Evolutionary conservation across 2,329 filamentous ascomycete species (phyloP).

Genomic region (Stachybotrys elegans): DNA sequence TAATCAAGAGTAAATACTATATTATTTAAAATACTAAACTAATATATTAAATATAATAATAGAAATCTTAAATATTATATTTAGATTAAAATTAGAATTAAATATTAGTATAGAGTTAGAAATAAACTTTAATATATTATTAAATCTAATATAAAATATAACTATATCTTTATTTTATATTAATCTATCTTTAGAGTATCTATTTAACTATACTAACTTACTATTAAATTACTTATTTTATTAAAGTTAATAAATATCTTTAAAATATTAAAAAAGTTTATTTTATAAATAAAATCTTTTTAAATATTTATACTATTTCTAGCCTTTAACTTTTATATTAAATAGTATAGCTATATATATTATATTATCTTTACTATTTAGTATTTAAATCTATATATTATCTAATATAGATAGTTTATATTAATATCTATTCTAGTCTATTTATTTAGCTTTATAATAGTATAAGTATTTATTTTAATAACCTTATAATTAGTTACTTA

Average conservation of each 20-base stretch:
- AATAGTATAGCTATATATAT: not conserved
- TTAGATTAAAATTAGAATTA: not conserved
- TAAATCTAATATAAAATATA: not conserved
- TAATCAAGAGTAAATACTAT: too few relatives aligned
- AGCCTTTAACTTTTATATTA: not conserved
- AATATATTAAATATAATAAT: not conserved
- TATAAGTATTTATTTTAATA: conserved; percentile 4
- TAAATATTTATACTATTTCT: not conserved
- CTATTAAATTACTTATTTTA: not conserved
- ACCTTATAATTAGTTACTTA: conserved; percentile 2
- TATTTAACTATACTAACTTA: not conserved
- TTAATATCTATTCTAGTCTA: not conserved
- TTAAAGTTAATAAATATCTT: not conserved
- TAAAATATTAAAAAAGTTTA: not conserved
- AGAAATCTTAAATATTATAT: not conserved
- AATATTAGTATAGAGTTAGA: not conserved
- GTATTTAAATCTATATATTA: not conserved
- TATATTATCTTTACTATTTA: not conserved
- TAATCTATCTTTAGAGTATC: not conserved
- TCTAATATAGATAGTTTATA: conserved; percentile 4
- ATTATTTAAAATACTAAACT: not conserved
- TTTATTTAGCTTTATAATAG: not conserved
- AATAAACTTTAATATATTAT: not conserved
- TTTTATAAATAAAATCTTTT: not conserved
- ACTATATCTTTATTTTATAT: not conserved